Evolutionary conservation across 768 basidiomycete species (phyloP).

Genomic region (Clavaria fumosa): DNA sequence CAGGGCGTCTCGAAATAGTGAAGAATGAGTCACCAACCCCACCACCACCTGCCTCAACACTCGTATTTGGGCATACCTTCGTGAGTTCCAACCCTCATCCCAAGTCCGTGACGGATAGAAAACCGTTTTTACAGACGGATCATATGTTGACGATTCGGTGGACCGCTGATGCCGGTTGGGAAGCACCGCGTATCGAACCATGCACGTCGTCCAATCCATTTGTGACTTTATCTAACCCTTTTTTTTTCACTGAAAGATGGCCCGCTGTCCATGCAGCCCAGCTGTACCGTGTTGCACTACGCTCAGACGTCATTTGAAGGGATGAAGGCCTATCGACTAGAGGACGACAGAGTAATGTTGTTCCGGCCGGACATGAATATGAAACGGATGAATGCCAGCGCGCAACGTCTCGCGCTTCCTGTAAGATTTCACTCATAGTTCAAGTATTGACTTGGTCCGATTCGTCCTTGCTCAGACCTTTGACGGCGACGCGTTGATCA

Average conservation of each 20-base stretch:
- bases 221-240: slow-evolving; percentile 2
- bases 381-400: slow-evolving; percentile 85
- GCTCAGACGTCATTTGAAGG: slow-evolving; percentile 87
- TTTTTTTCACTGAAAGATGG: slow-evolving; percentile 32
- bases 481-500: slow-evolving; percentile 54
- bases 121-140: slow-evolving; percentile 38
- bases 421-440: slow-evolving; percentile 24
- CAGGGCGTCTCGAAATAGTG: slow-evolving; percentile 33
- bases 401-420: slow-evolving; percentile 60
- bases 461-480: slow-evolving; percentile 39
- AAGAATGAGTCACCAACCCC: slow-evolving; percentile 37
- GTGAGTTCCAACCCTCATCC: slow-evolving; percentile 26
- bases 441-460: slow-evolving; percentile 2
- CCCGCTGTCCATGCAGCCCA: slow-evolving; percentile 60
- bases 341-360: slow-evolving; percentile 56
- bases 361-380: slow-evolving; percentile 98
- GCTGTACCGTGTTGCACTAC: slow-evolving; percentile 78
- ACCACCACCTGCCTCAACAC: slow-evolving; percentile 45
- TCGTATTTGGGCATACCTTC: slow-evolving; percentile 80
- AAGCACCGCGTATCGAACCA: slow-evolving; percentile 63
- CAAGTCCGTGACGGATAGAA: slow-evolving; percentile 5
- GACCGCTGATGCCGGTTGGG: slow-evolving; percentile 65
- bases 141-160: slow-evolving; percentile 79
- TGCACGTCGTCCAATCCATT: slow-evolving; percentile 34
- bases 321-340: slow-evolving; percentile 81